A percentile compares a stretch with the other conserved stretches of the same genome.
These are phyloP conservation scores for Vachellia collinsii DNA, from an alignment of 306 rosid species.

Conservation along the genomic window DNA sequence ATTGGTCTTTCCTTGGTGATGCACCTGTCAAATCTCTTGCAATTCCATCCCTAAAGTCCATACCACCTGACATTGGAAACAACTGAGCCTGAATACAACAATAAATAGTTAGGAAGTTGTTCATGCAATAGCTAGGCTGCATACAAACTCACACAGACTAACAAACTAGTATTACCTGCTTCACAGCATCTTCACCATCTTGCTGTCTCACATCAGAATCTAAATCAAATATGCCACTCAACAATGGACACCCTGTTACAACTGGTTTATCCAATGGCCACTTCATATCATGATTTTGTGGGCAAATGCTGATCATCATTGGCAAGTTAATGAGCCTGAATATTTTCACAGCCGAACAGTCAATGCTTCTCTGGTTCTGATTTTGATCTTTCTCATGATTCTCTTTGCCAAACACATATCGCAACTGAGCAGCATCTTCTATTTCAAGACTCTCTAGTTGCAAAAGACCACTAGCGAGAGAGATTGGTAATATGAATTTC, in stretches of 20 bases:
- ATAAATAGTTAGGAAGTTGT: neutral
- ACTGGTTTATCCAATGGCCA: neutral
- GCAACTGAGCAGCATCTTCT: neutral
- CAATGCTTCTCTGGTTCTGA: neutral
- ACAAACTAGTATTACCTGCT: slow-evolving; percentile 2
- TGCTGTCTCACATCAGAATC: neutral
- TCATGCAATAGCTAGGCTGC: neutral
- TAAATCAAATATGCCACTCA: neutral
- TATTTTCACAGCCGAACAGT: neutral
- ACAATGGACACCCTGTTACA: neutral
- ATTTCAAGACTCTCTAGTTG: neutral
- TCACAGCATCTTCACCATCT: too few species aligned
- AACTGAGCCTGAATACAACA: neutral
- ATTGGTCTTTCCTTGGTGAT: neutral
- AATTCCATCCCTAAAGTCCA: neutral
- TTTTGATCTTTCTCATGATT: neutral
- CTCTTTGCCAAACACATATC: neutral
- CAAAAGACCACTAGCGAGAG: neutral
- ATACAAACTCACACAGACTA: neutral
- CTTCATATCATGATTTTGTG: neutral
- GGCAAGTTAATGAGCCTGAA: neutral
- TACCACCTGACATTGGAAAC: neutral
- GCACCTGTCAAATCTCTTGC: neutral
- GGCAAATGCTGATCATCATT: neutral
- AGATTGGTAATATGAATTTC: neutral